Base-by-base conservation (phyloP, 2,329 filamentous ascomycete species). In the Aspergillus carbonarius region DNA sequence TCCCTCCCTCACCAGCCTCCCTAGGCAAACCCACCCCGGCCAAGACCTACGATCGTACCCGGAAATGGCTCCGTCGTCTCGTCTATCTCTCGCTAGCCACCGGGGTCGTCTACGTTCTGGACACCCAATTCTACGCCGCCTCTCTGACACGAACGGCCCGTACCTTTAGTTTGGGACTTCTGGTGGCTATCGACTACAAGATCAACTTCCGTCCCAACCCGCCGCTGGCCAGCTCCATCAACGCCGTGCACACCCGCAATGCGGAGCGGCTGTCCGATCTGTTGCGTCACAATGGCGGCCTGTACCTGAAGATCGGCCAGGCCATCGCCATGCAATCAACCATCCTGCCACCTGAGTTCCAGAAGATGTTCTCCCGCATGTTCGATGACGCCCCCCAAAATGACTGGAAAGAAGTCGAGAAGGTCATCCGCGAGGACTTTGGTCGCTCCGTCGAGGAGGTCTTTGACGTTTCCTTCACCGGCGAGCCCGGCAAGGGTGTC, bases 241-340 rank as follows among this genome's bases (percentile, higher is more conserved):
- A 85, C 42, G 90, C 92, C 59, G 78, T 98, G 52, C 95, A 99
- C 76, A 80, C 83, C 37, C 88, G 95, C 61, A 96, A 90, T 71
- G 95, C 95, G 0, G 86, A 92, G 77, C 83, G 91, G 25, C 79
- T 98, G 37, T 96, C 91, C 60, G 83, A 93, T 30, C 79, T 99
- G 62, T 82, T 98, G 65, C 84, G 91, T 25, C 80, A 85, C 56
- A 99, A 99, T 82, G 93, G 95, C 60, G 95, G 95, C 0, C 78
- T 99, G 17, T 99, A 98, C 72, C 82, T 98, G 71, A 99, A 99
- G 82, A 97, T 99, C 59, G 95, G 95, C 0, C 95, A 99, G 81
- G 95, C 95, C 4, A 93, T 99, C 66, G 95, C 93, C 13, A 98
- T 98, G 95, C 95, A 99, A 81, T 93, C 90, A 66, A 93, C 93